These are phyloP conservation scores for Ceratocystis eucalypticola DNA, from an alignment of 2,329 filamentous ascomycete genomes.

Conservation along the genomic window DNA sequence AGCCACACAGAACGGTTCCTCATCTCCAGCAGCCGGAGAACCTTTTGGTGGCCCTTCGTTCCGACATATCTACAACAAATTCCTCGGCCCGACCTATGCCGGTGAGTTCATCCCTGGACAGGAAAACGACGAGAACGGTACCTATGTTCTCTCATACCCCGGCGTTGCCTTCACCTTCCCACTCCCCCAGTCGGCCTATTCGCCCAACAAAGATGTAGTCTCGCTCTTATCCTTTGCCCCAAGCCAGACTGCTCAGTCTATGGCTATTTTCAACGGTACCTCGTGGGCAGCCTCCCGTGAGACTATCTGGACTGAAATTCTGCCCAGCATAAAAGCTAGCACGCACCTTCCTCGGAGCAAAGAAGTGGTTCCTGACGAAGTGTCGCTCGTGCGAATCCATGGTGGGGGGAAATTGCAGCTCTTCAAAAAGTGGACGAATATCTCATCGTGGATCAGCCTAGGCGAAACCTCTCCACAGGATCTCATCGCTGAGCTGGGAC, in stretches of 20 bases:
- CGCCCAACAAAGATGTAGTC: conserved; percentile 66
- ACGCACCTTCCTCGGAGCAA: conserved; percentile 55
- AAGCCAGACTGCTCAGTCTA: conserved; percentile 63
- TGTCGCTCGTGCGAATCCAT: conserved; percentile 65
- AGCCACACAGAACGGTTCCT: conserved; percentile 20
- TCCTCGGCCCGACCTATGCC: conserved; percentile 88
- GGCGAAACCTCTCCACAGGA: conserved; percentile 88
- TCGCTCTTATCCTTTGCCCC: conserved; percentile 68
- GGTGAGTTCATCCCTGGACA: conserved; percentile 65
- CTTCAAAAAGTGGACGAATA: conserved; percentile 53
- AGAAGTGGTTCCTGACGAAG: conserved; percentile 75
- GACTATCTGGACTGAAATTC: conserved; percentile 59
- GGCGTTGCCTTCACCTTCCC: conserved; percentile 89
- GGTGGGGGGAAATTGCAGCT: conserved; percentile 70
- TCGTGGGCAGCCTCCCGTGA: conserved; percentile 79
- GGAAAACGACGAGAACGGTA: conserved; percentile 41
- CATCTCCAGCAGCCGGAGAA: conserved; percentile 25
- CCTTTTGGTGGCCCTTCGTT: conserved; percentile 55
- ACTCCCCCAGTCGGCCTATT: conserved; percentile 60
- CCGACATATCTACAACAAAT: conserved; percentile 76
- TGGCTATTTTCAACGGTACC: conserved; percentile 80
- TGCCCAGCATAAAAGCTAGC: conserved; percentile 61
- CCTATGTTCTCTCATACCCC: conserved; percentile 85
- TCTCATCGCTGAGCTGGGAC: conserved; percentile 75
- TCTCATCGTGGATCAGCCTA: conserved; percentile 57